phyloP scores from a whole-genome alignment of 129 eudicot genomes.

The Oenanthe sinensis region DNA sequence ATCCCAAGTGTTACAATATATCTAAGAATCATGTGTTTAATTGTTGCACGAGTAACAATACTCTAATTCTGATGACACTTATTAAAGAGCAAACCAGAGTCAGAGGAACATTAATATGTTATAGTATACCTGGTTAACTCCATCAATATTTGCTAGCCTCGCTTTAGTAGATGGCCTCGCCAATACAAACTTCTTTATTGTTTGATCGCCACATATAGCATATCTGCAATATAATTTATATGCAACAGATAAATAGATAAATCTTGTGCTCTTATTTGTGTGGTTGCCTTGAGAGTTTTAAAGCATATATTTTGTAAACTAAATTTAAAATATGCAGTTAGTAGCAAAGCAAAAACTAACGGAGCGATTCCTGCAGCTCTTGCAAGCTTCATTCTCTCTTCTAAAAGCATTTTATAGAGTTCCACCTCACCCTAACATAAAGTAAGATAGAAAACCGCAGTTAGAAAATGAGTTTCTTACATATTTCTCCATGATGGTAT shows the following conservation, averaged over 20 bases:
- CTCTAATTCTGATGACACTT: neutral
- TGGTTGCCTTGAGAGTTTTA: neutral
- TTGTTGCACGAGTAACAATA: neutral
- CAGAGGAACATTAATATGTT: neutral
- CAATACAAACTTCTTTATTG: slow-evolving; percentile 60
- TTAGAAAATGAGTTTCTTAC: slow-evolving; percentile 3
- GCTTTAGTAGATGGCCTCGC: slow-evolving; percentile 80
- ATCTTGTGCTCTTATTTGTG: neutral
- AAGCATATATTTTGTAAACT: neutral
- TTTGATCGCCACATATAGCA: slow-evolving; percentile 83
- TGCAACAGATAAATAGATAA: neutral
- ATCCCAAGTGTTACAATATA: neutral
- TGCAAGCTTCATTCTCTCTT: slow-evolving; percentile 83
- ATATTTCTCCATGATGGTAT: slow-evolving; percentile 12
- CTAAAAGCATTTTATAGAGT: slow-evolving; percentile 65
- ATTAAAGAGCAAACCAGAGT: neutral
- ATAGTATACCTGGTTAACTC: slow-evolving; percentile 79
- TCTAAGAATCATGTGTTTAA: neutral
- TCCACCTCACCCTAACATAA: slow-evolving; percentile 50
- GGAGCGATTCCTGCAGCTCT: slow-evolving; percentile 90
- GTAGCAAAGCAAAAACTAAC: slow-evolving; percentile 36
- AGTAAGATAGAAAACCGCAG: slow-evolving; percentile 4
- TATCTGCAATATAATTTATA: slow-evolving; percentile 42
- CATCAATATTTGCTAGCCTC: slow-evolving; percentile 92
- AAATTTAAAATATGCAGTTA: neutral